A percentile compares a stretch with the other conserved stretches of the same genome.
Evolutionary conservation across 2,329 filamentous ascomycete genomes (phyloP).

Genomic region (Pseudocercospora pini-densiflorae): DNA sequence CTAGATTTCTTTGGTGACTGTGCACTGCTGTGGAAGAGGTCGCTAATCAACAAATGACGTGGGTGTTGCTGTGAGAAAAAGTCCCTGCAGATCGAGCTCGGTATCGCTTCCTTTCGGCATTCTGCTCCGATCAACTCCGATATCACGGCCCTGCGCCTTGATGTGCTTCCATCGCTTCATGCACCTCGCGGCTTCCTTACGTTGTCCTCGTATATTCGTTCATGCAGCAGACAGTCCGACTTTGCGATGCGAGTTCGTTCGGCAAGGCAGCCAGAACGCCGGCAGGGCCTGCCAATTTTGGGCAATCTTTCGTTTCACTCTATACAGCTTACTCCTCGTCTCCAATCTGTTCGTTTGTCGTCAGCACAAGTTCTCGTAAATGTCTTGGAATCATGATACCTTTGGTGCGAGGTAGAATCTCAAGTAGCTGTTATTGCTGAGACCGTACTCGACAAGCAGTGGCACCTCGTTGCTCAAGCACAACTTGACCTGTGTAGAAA

Average conservation of each 20-base stretch:
- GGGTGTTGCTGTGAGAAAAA: conserved; percentile 12
- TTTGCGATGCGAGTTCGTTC: neutral
- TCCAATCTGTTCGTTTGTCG: conserved; percentile 63
- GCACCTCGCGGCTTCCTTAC: neutral
- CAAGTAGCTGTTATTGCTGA: conserved; percentile 83
- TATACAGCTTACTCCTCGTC: conserved; percentile 61
- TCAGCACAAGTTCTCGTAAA: neutral
- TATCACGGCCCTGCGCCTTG: neutral
- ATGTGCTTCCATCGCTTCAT: conserved; percentile 2
- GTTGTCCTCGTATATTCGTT: neutral
- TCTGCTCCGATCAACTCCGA: conserved; percentile 1
- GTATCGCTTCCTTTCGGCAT: neutral
- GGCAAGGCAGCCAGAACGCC: neutral
- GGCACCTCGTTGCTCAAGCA: conserved; percentile 96
- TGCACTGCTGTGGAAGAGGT: conserved; percentile 6
- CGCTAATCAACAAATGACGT: conserved; percentile 24
- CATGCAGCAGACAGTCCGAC: neutral
- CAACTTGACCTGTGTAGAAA: conserved; percentile 83
- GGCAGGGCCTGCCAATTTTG: neutral
- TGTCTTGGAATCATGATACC: conserved; percentile 56
- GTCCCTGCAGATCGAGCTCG: neutral
- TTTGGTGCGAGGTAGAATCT: conserved; percentile 98
- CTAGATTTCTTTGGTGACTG: conserved; percentile 6
- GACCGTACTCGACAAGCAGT: conserved; percentile 87
- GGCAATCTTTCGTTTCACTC: neutral